A percentile compares a stretch with the other conserved stretches of the same genome.
Conservation (phyloP, 495 filamentous ascomycete genomes). For the Penicillium coffeae region DNA sequence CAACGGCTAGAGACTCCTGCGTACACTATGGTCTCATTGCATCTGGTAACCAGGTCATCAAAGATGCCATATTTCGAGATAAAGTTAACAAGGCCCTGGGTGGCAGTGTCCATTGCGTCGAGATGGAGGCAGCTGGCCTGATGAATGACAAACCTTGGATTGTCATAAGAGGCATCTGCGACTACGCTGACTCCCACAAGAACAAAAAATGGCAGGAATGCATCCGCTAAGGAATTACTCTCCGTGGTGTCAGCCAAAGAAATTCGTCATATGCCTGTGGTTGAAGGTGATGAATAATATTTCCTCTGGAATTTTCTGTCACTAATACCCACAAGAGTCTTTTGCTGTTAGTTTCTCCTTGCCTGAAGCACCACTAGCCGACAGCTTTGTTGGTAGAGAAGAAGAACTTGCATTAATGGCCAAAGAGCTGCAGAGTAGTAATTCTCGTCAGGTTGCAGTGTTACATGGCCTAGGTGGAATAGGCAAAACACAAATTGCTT, state of each 20-base stretch:
- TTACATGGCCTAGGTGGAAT: slow-evolving; percentile 7
- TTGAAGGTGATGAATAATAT: no score
- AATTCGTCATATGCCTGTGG: no score
- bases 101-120: slow-evolving; percentile 1
- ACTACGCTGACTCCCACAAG: slow-evolving; percentile 28
- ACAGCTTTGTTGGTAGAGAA: not conserved
- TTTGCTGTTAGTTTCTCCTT: no score
- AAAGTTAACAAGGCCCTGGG: not conserved
- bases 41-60: slow-evolving; percentile 7
- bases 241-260: not conserved
- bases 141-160: slow-evolving; percentile 3
- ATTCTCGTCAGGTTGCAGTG: not conserved
- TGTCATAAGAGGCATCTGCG: slow-evolving; percentile 22
- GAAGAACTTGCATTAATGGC: not conserved
- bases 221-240: slow-evolving; percentile 1
- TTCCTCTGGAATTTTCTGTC: no score
- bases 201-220: slow-evolving; percentile 24
- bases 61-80: slow-evolving; percentile 1
- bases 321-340: no score
- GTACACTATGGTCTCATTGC: slow-evolving; percentile 6
- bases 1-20: not conserved
- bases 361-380: not conserved
- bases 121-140: no score
- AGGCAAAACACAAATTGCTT: slow-evolving; percentile 7
- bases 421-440: not conserved